Evolutionary conservation across 2,329 filamentous ascomycete genomes (phyloP).

Genomic region (Pseudohalonectria lignicola): DNA sequence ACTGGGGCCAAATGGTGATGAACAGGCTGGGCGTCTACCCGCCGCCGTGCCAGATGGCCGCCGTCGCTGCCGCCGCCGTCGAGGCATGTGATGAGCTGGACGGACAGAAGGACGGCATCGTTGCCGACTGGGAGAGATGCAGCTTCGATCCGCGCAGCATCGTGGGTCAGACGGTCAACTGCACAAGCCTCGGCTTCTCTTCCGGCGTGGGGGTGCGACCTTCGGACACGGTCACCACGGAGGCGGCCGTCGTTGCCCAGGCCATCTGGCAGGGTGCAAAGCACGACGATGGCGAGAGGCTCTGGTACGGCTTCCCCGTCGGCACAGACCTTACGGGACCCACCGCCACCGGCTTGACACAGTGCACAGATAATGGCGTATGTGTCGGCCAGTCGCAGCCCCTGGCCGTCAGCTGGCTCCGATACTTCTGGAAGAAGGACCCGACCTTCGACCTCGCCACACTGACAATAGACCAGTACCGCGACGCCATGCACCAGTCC

Average conservation of each 20-base stretch:
- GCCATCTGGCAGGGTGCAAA: slow-evolving; percentile 7
- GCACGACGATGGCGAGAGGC: slow-evolving; percentile 1
- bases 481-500: slow-evolving; percentile 4
- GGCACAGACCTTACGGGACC: slow-evolving; percentile 3
- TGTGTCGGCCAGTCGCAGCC: background rate
- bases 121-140: slow-evolving; percentile 25
- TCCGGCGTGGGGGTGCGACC: too few species aligned
- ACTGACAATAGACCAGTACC: background rate
- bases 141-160: slow-evolving; percentile 16
- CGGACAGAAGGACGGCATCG: slow-evolving; percentile 29
- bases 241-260: slow-evolving; percentile 5
- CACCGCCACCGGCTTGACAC: background rate
- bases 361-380: background rate
- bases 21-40: slow-evolving; percentile 18
- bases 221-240: slow-evolving; percentile 2
- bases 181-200: slow-evolving; percentile 7
- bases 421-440: slow-evolving; percentile 6
- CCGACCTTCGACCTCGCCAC: background rate
- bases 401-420: background rate
- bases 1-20: slow-evolving; percentile 20
- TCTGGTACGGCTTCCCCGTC: slow-evolving; percentile 8
- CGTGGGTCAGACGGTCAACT: slow-evolving; percentile 10
- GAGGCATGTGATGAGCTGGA: slow-evolving; percentile 30
- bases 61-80: slow-evolving; percentile 23
- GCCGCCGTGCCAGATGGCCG: slow-evolving; percentile 21